These are phyloP conservation scores for Colletotrichum noveboracense DNA, from an alignment of 2,329 filamentous ascomycete genomes.

Conservation along the genomic window DNA sequence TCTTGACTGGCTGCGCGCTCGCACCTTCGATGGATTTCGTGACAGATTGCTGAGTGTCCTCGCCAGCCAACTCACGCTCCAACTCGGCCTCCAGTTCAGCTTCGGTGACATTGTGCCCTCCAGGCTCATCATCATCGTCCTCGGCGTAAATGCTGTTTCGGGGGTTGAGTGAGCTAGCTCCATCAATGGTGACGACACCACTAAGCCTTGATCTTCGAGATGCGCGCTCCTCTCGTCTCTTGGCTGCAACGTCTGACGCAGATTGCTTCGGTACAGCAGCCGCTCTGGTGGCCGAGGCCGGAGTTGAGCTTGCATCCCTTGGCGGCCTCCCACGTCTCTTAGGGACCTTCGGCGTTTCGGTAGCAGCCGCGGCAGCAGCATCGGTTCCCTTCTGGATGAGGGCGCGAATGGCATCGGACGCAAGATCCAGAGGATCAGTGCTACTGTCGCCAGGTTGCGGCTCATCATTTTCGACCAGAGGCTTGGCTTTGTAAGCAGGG, in stretches of 20 bases:
- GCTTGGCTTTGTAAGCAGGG: slow-evolving; percentile 18
- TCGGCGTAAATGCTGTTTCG: background rate
- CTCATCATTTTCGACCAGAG: background rate
- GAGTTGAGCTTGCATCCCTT: slow-evolving; percentile 38
- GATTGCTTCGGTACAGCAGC: background rate
- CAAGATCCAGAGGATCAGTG: slow-evolving; percentile 42
- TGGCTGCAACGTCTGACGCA: slow-evolving; percentile 13
- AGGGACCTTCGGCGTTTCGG: slow-evolving; percentile 29
- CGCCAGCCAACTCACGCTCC: slow-evolving; percentile 33
- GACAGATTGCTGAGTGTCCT: background rate
- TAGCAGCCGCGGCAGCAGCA: slow-evolving; percentile 11
- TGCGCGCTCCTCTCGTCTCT: slow-evolving; percentile 6
- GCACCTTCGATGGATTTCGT: slow-evolving; percentile 19
- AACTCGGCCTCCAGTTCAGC: slow-evolving; percentile 41
- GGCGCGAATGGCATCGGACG: slow-evolving; percentile 38
- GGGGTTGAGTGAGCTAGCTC: slow-evolving; percentile 7
- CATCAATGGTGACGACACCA: slow-evolving; percentile 4
- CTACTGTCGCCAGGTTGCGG: background rate
- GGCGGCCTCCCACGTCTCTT: slow-evolving; percentile 34
- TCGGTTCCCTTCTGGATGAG: slow-evolving; percentile 26
- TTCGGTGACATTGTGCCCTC: slow-evolving; percentile 26
- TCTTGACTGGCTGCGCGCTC: background rate
- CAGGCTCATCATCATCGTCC: background rate
- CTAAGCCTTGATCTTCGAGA: slow-evolving; percentile 20
- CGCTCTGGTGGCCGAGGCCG: background rate